These are phyloP conservation scores for Vitis hybrid DNA, from an alignment of 177 flowering plant genomes.

Conservation along the genomic window DNA sequence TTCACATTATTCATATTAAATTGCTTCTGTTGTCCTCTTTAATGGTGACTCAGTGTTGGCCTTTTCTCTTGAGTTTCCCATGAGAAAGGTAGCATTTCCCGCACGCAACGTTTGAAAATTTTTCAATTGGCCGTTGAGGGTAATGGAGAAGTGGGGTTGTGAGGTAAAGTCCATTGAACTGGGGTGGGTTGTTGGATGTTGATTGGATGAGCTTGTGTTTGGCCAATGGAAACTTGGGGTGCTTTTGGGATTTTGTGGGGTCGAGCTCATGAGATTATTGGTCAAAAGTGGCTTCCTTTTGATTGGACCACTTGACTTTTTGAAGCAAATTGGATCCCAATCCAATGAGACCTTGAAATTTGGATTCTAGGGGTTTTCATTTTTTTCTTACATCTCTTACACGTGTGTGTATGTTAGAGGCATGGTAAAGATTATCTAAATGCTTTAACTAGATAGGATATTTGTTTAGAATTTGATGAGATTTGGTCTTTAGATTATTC, in stretches of 20 bases:
- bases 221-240: not conserved
- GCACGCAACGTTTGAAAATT: constrained; percentile 23
- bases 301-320: not conserved
- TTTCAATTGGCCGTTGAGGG: not conserved
- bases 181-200: not conserved
- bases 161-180: not conserved
- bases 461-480: no score
- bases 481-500: no score
- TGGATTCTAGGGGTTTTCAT: no score
- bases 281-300: not conserved
- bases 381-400: no score
- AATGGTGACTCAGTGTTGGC: constrained; percentile 1
- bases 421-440: no score
- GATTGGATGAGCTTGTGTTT: not conserved
- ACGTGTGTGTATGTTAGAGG: no score
- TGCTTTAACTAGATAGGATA: no score
- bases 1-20: not conserved
- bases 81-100: constrained; percentile 17
- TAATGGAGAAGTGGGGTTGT: not conserved
- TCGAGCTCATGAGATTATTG: not conserved
- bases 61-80: constrained; percentile 7
- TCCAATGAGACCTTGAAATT: no score
- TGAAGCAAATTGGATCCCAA: not conserved
- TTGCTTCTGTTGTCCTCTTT: not conserved
- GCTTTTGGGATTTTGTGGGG: not conserved